A percentile compares a stretch with the other conserved stretches of the same genome.
These are phyloP conservation scores for Colletotrichum scovillei DNA, from an alignment of 2,329 filamentous ascomycete genomes.

Conservation along the genomic window DNA sequence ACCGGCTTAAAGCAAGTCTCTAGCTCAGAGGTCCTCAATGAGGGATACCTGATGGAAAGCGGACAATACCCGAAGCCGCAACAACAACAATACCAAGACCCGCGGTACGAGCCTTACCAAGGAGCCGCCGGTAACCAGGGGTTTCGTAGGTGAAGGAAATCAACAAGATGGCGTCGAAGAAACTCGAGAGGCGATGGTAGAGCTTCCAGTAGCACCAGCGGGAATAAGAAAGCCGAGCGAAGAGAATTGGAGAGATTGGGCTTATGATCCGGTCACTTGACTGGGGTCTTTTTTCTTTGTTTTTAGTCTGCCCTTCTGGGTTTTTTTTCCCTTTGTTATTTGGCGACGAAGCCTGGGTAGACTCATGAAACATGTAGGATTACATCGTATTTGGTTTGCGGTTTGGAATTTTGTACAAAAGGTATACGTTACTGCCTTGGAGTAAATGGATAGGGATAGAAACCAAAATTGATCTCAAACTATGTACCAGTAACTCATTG, in stretches of 20 bases:
- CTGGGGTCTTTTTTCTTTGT: background rate
- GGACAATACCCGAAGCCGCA: conserved; percentile 15
- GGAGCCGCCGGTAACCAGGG: background rate
- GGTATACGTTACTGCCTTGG: background rate
- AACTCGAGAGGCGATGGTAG: background rate
- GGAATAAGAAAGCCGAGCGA: background rate
- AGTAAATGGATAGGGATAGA: background rate
- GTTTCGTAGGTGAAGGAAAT: conserved; percentile 9
- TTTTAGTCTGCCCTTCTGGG: background rate
- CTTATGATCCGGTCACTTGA: background rate
- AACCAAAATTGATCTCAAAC: no score
- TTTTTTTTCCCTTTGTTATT: background rate
- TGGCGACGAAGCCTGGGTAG: background rate
- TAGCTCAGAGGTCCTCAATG: conserved; percentile 13
- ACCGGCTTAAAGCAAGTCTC: conserved; percentile 13
- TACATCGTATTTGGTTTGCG: background rate
- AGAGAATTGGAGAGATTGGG: conserved; percentile 22
- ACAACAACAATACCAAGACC: background rate
- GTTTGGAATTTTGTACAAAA: background rate
- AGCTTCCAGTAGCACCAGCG: background rate
- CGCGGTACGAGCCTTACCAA: conserved; percentile 10
- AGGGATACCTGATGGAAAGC: conserved; percentile 29
- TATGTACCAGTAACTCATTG: no score
- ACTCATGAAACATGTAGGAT: background rate
- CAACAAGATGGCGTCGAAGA: background rate